phyloP scores from a whole-genome alignment of 306 rosid genomes.

The Psophocarpus tetragonolobus region DNA sequence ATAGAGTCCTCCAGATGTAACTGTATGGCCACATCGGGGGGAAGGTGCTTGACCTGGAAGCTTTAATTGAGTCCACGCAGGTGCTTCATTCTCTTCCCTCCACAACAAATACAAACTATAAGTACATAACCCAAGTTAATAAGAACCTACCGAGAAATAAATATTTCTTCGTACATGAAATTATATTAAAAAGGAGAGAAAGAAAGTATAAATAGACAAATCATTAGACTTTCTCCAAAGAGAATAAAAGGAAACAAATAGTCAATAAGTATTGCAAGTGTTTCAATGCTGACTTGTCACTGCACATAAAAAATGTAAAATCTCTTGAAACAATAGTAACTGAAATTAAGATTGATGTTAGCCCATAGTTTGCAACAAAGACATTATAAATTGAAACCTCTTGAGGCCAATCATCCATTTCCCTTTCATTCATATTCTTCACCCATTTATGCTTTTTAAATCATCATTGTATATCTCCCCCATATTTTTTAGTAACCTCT shows the following conservation, averaged over 20 bases:
- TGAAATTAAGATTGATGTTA: conserved; percentile 1
- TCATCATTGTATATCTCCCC: background rate
- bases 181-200: conserved; percentile 9
- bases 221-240: conserved; percentile 7
- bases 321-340: background rate
- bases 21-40: conserved; percentile 88
- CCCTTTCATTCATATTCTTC: background rate
- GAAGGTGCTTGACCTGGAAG: conserved; percentile 99
- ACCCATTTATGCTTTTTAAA: conserved; percentile 7
- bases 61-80: conserved; percentile 97
- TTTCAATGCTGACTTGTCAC: background rate
- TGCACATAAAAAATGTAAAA: background rate
- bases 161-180: background rate
- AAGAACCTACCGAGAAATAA: conserved; percentile 10
- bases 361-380: background rate
- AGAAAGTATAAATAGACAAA: background rate
- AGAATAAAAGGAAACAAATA: conserved; percentile 3
- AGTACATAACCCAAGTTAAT: conserved; percentile 29
- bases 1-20: conserved; percentile 83
- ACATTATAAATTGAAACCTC: background rate
- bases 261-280: background rate
- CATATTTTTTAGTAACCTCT: background rate
- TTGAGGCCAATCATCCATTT: background rate
- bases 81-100: conserved; percentile 89
- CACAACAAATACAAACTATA: conserved; percentile 59